Conservation (phyloP, 1,284 basidiomycete genomes). For the Sutorius eximius region DNA sequence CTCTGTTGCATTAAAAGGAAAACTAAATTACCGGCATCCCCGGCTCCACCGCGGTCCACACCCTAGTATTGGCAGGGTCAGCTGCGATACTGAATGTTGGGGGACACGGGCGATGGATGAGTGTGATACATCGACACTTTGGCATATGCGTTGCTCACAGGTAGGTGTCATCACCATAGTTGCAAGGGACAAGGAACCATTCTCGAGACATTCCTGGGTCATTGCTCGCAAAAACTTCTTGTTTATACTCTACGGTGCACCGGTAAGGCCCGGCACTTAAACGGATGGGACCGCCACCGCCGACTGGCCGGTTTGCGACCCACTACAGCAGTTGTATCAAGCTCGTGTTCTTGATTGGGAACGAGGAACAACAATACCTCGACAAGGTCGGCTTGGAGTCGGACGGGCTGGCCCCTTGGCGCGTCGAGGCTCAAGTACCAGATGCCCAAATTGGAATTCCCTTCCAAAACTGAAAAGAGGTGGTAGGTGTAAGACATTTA, state of each 20-base stretch:
- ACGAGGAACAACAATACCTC: neutral
- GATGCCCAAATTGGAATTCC: neutral
- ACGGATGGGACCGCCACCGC: neutral
- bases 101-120: neutral
- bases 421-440: neutral
- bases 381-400: neutral
- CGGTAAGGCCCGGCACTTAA: neutral
- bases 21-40: neutral
- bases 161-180: neutral
- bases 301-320: neutral
- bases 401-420: neutral
- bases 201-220: accelerated
- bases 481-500: neutral
- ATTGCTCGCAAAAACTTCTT: neutral
- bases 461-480: neutral
- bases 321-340: neutral
- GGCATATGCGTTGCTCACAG: neutral
- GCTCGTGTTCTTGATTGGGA: neutral
- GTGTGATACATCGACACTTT: neutral
- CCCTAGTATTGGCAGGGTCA: neutral
- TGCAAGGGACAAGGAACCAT: neutral
- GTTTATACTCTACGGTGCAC: neutral
- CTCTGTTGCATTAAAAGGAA: neutral
- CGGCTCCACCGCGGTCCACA: neutral
- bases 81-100: neutral